Evolutionary conservation across 2,329 filamentous ascomycete genomes (phyloP).

Genomic region (Colletotrichum plurivorum): DNA sequence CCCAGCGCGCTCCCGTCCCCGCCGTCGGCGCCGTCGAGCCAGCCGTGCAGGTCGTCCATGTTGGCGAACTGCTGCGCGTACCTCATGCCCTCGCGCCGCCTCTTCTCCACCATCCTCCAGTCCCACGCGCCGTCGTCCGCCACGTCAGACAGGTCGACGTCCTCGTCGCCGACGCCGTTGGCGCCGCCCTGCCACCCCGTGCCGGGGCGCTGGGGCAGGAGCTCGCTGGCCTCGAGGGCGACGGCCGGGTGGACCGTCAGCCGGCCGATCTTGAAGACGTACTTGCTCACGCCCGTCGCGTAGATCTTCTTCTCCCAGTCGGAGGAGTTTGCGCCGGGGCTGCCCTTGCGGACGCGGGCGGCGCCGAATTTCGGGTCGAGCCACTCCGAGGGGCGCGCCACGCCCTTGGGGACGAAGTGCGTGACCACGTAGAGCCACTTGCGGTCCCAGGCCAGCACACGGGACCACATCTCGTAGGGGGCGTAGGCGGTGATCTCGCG

Average conservation of each 20-base stretch:
- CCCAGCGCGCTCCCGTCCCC: conserved; percentile 67
- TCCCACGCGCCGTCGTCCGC: conserved; percentile 63
- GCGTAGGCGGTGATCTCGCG: conserved; percentile 79
- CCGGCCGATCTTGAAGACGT: conserved; percentile 85
- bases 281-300: conserved; percentile 82
- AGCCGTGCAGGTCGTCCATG: conserved; percentile 66
- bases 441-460: conserved; percentile 81
- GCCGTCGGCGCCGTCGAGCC: conserved; percentile 67
- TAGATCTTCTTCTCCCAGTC: conserved; percentile 76
- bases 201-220: conserved; percentile 81
- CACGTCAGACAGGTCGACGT: conserved; percentile 54
- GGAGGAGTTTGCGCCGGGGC: conserved; percentile 42
- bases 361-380: conserved; percentile 62
- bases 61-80: conserved; percentile 69
- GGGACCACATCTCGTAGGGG: conserved; percentile 80
- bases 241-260: conserved; percentile 88
- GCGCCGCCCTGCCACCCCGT: conserved; percentile 68
- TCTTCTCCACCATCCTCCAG: conserved; percentile 70
- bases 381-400: conserved; percentile 69
- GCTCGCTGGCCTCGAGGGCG: conserved; percentile 77
- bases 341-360: conserved; percentile 42
- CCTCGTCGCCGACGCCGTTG: conserved; percentile 56
- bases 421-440: conserved; percentile 87
- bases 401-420: conserved; percentile 77
- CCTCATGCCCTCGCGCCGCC: conserved; percentile 69